These are phyloP conservation scores for Biscogniauxia marginata DNA, from an alignment of 2,329 filamentous ascomycete genomes.

Conservation along the genomic window DNA sequence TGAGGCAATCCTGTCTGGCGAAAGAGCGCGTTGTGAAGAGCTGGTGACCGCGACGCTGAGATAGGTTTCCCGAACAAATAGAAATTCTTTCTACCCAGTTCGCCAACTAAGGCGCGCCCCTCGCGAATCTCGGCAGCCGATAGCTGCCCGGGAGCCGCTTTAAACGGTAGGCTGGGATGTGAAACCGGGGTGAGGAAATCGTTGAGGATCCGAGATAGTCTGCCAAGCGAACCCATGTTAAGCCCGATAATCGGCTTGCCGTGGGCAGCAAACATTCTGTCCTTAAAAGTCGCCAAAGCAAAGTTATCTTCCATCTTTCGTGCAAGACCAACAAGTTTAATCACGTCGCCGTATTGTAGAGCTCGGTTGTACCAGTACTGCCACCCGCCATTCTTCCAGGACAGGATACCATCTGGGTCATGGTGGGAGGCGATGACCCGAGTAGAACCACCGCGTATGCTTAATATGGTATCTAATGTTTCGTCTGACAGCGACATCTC, in stretches of 20 bases:
- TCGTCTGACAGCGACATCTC: conserved; percentile 82
- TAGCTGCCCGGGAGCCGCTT: conserved; percentile 90
- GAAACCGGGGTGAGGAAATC: conserved; percentile 92
- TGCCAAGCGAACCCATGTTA: conserved; percentile 89
- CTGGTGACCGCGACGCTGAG: conserved; percentile 76
- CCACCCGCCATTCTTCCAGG: conserved; percentile 94
- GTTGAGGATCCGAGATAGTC: conserved; percentile 88
- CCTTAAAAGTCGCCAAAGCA: conserved; percentile 77
- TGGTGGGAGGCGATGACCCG: conserved; percentile 95
- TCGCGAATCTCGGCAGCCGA: conserved; percentile 85
- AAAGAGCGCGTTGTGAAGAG: conserved; percentile 88
- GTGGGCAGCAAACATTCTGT: conserved; percentile 69
- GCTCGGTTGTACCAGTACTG: conserved; percentile 86
- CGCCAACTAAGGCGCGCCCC: conserved; percentile 74
- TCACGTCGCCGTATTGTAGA: conserved; percentile 84
- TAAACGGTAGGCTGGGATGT: conserved; percentile 84
- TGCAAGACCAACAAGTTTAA: conserved; percentile 89
- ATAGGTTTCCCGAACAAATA: conserved; percentile 89
- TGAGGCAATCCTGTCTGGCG: conserved; percentile 76
- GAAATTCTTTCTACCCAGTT: conserved; percentile 73
- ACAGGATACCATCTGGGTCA: conserved; percentile 74
- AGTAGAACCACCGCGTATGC: conserved; percentile 65
- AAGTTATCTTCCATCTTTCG: conserved; percentile 80
- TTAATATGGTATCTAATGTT: conserved; percentile 67
- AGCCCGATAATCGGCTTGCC: conserved; percentile 86